Conservation (phyloP, 352 stramenopile species). For the Globisporangium canariense region DNA sequence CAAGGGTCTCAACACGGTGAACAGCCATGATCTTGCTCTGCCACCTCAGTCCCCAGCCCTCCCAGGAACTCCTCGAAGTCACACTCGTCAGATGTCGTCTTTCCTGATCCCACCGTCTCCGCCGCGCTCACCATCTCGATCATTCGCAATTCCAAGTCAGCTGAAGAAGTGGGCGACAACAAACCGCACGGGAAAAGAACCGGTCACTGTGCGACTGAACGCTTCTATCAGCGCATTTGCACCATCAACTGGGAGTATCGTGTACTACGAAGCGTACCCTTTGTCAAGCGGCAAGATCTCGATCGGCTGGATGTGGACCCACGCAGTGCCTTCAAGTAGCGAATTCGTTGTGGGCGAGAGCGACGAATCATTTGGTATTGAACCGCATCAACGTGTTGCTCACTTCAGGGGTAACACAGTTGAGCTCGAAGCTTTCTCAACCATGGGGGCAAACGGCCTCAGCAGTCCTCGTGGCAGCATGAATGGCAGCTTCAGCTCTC, state of each 20-base stretch:
- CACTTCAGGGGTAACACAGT: slow-evolving; percentile 26
- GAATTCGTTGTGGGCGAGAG: slow-evolving; percentile 41
- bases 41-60: slow-evolving; percentile 13
- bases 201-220: slow-evolving; percentile 38
- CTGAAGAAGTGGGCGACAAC: slow-evolving; percentile 53
- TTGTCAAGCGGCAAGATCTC: slow-evolving; percentile 49
- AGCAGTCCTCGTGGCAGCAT: slow-evolving; percentile 39
- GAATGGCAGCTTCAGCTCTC: slow-evolving; percentile 23
- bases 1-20: slow-evolving; percentile 38
- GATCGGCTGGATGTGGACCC: slow-evolving; percentile 43
- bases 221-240: slow-evolving; percentile 13
- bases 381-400: slow-evolving; percentile 31
- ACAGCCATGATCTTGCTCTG: neutral
- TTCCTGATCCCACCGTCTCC: slow-evolving; percentile 29
- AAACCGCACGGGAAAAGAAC: slow-evolving; percentile 45
- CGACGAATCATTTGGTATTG: slow-evolving; percentile 37
- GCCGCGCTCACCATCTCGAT: slow-evolving; percentile 32
- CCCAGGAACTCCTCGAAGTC: slow-evolving; percentile 23
- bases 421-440: slow-evolving; percentile 21
- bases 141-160: slow-evolving; percentile 27
- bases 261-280: slow-evolving; percentile 56
- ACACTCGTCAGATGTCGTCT: neutral
- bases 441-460: slow-evolving; percentile 14
- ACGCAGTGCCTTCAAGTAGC: slow-evolving; percentile 7
- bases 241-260: slow-evolving; percentile 6